These are phyloP conservation scores for Lachancea sp. DNA, from an alignment of 805 yeast genomes.

Conservation along the genomic window DNA sequence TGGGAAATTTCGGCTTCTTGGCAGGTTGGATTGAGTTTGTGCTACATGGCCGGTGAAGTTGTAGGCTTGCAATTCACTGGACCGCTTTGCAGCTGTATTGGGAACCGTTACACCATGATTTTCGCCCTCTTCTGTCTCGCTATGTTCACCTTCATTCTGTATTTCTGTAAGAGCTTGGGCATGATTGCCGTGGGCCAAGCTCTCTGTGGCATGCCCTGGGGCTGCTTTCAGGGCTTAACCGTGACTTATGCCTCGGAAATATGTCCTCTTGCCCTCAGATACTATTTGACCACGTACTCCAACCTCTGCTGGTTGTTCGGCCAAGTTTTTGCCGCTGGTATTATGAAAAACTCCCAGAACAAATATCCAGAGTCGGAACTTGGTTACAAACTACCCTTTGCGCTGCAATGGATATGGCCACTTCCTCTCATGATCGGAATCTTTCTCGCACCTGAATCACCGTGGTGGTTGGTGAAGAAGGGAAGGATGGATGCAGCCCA, in stretches of 20 bases:
- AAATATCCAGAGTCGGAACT: conserved; percentile 23
- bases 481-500: conserved; percentile 40
- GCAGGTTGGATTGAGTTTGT: conserved; percentile 35
- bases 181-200: conserved; percentile 40
- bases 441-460: conserved; percentile 49
- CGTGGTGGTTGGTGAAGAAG: conserved; percentile 46
- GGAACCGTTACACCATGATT: conserved; percentile 39
- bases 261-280: conserved; percentile 45
- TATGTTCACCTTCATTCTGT: conserved; percentile 41
- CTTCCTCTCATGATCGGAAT: conserved; percentile 40
- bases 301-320: conserved; percentile 53
- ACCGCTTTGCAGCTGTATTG: conserved; percentile 39
- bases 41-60: conserved; percentile 36
- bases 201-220: conserved; percentile 46
- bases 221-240: conserved; percentile 47
- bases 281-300: conserved; percentile 43
- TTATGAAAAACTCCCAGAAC: conserved; percentile 35
- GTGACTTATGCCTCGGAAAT: conserved; percentile 55
- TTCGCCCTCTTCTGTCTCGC: conserved; percentile 27
- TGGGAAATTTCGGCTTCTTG: conserved; percentile 37
- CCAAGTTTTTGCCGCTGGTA: conserved; percentile 49
- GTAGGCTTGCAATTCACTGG: conserved; percentile 44
- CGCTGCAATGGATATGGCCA: conserved; percentile 58
- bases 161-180: conserved; percentile 39
- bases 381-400: conserved; percentile 51